Conservation (phyloP, 2,329 filamentous ascomycete genomes). For the Hyphodiscus sp. region DNA sequence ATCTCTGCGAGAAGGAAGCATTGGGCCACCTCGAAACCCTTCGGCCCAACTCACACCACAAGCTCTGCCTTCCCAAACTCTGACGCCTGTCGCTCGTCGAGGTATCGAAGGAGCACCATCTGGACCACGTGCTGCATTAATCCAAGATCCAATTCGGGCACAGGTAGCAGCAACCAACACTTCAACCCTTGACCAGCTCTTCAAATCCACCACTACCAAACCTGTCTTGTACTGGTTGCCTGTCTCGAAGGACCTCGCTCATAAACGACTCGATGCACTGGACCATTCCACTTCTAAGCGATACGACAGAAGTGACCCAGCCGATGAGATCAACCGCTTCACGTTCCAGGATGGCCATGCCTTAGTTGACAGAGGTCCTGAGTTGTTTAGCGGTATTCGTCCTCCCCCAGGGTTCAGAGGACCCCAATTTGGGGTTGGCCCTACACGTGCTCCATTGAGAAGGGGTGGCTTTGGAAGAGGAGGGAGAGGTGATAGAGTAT, state of each 20-base stretch:
- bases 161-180: constrained; percentile 28
- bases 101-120: constrained; percentile 27
- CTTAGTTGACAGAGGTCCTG: constrained; percentile 67
- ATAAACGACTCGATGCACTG: constrained; percentile 56
- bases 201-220: constrained; percentile 52
- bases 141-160: constrained; percentile 19
- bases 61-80: constrained; percentile 20
- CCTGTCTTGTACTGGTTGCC: constrained; percentile 59
- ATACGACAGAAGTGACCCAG: constrained; percentile 30
- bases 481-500: background rate
- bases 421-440: constrained; percentile 1
- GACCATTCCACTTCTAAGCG: constrained; percentile 35
- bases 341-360: constrained; percentile 61
- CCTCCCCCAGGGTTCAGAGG: constrained; percentile 42
- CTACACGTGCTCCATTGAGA: background rate
- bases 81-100: constrained; percentile 27
- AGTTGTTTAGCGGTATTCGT: constrained; percentile 60
- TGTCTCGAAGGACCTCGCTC: constrained; percentile 57
- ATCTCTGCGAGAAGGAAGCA: constrained; percentile 44
- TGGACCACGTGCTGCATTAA: constrained; percentile 21
- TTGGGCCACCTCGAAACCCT: constrained; percentile 15
- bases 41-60: constrained; percentile 18
- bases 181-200: constrained; percentile 46
- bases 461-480: background rate
- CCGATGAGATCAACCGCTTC: constrained; percentile 51